phyloP scores from a whole-genome alignment of 2,329 filamentous ascomycete species.

The Colletotrichum truncatum region DNA sequence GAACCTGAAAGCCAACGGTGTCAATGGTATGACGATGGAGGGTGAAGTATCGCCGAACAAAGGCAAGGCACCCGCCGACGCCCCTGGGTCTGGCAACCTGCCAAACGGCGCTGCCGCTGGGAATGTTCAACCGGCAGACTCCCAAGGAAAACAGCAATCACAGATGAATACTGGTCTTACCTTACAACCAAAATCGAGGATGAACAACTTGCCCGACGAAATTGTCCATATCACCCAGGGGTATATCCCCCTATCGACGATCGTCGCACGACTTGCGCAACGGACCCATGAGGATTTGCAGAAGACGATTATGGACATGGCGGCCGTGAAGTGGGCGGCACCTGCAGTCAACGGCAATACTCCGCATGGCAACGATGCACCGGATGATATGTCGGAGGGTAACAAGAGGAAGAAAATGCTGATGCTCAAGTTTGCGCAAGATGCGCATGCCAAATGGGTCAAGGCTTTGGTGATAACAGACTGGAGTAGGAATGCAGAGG shows the following conservation, averaged over 20 bases:
- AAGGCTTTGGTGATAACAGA: slow-evolving; percentile 91
- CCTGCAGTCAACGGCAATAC: slow-evolving; percentile 61
- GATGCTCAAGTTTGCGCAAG: slow-evolving; percentile 81
- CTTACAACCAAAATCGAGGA: slow-evolving; percentile 37
- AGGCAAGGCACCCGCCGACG: slow-evolving; percentile 36
- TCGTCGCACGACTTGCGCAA: slow-evolving; percentile 84
- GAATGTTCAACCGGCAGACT: slow-evolving; percentile 30
- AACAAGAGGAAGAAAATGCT: slow-evolving; percentile 80
- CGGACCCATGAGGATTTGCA: slow-evolving; percentile 82
- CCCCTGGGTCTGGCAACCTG: slow-evolving; percentile 34
- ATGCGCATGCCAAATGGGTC: slow-evolving; percentile 86
- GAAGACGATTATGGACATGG: slow-evolving; percentile 75
- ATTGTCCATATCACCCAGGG: slow-evolving; percentile 78
- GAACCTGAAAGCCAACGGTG: slow-evolving; percentile 53
- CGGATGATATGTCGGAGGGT: slow-evolving; percentile 67
- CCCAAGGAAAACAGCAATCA: slow-evolving; percentile 32
- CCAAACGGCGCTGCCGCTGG: slow-evolving; percentile 40
- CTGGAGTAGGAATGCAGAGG: slow-evolving; percentile 83
- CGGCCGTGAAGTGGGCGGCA: slow-evolving; percentile 70
- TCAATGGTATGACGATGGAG: slow-evolving; percentile 47
- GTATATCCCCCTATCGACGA: slow-evolving; percentile 78
- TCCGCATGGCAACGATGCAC: slow-evolving; percentile 44
- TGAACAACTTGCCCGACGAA: slow-evolving; percentile 69
- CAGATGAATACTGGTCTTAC: slow-evolving; percentile 22
- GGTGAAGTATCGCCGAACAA: slow-evolving; percentile 42